phyloP scores from a whole-genome alignment of 495 filamentous ascomycete species.

The Thermochaetoides thermophila region DNA sequence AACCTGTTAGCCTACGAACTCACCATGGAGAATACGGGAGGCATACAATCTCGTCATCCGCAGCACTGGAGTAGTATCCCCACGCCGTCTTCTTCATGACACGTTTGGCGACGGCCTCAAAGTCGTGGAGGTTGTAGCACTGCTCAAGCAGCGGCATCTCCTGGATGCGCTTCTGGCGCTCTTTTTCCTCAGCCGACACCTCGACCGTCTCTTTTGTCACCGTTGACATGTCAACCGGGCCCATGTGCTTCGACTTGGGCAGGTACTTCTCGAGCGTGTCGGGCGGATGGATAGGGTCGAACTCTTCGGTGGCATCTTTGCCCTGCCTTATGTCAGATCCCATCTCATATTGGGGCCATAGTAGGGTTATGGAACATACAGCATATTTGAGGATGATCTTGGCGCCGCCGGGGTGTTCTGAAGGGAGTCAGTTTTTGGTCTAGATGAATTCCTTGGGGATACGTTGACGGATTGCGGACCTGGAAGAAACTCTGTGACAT shows the following conservation, averaged over 20 bases:
- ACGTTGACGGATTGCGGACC: conserved; percentile 19
- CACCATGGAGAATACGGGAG: not conserved
- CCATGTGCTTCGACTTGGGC: conserved; percentile 75
- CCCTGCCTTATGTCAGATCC: conserved; percentile 32
- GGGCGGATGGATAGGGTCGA: conserved; percentile 66
- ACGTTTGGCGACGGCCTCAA: conserved; percentile 73
- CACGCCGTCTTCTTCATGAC: conserved; percentile 93
- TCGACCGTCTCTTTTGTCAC: conserved; percentile 57
- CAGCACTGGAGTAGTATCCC: conserved; percentile 92
- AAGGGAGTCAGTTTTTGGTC: conserved; percentile 10
- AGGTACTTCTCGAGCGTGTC: conserved; percentile 73
- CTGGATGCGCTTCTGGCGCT: conserved; percentile 56
- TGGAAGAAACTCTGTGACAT: conserved; percentile 61
- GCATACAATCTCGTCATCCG: conserved; percentile 85
- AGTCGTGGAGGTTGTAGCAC: conserved; percentile 92
- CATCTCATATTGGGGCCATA: not conserved
- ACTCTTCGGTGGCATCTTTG: conserved; percentile 73
- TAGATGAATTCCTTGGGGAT: not conserved
- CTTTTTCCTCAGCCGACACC: conserved; percentile 62
- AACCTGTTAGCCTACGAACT: not conserved
- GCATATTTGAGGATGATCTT: conserved; percentile 75
- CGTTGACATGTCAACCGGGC: conserved; percentile 77
- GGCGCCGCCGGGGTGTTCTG: conserved; percentile 63
- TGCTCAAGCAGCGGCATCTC: conserved; percentile 71
- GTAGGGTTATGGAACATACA: conserved; percentile 3